Evolutionary conservation across 129 eudicot genomes (phyloP).

Genomic region (Cynara cardunculus): DNA sequence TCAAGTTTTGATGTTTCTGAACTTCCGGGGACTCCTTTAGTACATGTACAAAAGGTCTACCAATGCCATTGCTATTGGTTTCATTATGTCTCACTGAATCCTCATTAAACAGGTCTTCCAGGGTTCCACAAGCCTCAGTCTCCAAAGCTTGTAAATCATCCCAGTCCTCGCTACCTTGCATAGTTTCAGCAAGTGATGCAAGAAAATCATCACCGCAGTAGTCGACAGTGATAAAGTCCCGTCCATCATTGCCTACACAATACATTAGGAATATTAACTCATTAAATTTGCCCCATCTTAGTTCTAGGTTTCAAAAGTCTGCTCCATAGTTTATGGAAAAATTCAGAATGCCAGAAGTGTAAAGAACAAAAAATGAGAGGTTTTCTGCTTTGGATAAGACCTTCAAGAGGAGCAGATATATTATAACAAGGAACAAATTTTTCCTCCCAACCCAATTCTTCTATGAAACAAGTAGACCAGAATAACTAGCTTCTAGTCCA

Average conservation of each 20-base stretch:
- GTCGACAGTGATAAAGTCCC: slow-evolving; percentile 87
- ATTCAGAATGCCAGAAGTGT: neutral
- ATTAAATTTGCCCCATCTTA: neutral
- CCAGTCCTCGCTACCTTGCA: slow-evolving; percentile 91
- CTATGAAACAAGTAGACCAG: neutral
- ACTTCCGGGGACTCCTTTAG: slow-evolving; percentile 47
- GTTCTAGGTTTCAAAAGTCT: neutral
- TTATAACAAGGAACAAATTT: neutral
- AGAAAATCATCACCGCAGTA: slow-evolving; percentile 95
- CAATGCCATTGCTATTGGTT: slow-evolving; percentile 22
- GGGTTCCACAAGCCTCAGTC: slow-evolving; percentile 77
- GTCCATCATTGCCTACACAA: slow-evolving; percentile 81
- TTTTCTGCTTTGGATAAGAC: neutral
- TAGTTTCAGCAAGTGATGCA: slow-evolving; percentile 77
- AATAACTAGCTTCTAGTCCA: too few relatives aligned
- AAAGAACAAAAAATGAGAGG: neutral
- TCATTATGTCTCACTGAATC: slow-evolving; percentile 32
- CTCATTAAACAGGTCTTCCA: slow-evolving; percentile 60
- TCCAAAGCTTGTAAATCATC: slow-evolving; percentile 87
- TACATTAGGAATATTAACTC: neutral
- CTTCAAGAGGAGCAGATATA: neutral
- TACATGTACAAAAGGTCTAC: slow-evolving; percentile 32
- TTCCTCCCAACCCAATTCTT: neutral
- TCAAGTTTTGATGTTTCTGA: slow-evolving; percentile 38
- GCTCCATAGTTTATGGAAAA: neutral